phyloP scores from a whole-genome alignment of 495 filamentous ascomycete species.

The Elaphomyces granulatus region DNA sequence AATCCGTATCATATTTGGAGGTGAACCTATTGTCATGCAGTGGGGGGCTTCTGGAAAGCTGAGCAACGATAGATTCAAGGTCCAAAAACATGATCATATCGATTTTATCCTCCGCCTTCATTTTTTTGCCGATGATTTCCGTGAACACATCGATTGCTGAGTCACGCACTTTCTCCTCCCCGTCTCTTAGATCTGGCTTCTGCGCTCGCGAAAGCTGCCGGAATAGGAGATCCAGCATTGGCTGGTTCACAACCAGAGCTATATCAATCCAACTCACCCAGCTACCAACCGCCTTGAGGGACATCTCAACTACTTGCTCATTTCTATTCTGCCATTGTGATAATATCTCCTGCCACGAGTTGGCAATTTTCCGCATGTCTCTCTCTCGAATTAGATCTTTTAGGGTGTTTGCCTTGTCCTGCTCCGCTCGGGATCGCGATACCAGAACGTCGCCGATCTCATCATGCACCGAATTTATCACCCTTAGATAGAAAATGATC shows the following conservation, averaged over 20 bases:
- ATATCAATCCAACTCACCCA: constrained; percentile 99
- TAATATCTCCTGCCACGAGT: constrained; percentile 84
- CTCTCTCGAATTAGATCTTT: constrained; percentile 78
- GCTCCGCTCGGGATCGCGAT: constrained; percentile 56
- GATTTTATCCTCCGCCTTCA: constrained; percentile 83
- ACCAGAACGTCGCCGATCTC: constrained; percentile 90
- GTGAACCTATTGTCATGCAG: constrained; percentile 64
- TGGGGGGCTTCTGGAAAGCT: constrained; percentile 66
- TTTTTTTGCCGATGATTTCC: constrained; percentile 94
- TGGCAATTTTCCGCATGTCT: constrained; percentile 73
- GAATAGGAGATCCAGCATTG: constrained; percentile 69
- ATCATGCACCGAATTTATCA: constrained; percentile 80
- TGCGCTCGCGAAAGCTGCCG: constrained; percentile 53
- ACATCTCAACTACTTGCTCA: constrained; percentile 66
- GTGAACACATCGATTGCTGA: constrained; percentile 86
- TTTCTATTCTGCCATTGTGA: constrained; percentile 62
- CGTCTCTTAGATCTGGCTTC: constrained; percentile 31
- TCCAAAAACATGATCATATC: constrained; percentile 87
- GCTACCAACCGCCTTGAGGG: constrained; percentile 71
- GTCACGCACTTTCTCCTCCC: constrained; percentile 63
- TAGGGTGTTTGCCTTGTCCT: constrained; percentile 63
- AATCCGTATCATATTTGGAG: constrained; percentile 77
- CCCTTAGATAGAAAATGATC: constrained; percentile 75
- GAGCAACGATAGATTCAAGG: constrained; percentile 61
- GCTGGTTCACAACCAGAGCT: constrained; percentile 74